phyloP scores from a whole-genome alignment of 371 early-diverging fungal species.

The Globomyces sp. region DNA sequence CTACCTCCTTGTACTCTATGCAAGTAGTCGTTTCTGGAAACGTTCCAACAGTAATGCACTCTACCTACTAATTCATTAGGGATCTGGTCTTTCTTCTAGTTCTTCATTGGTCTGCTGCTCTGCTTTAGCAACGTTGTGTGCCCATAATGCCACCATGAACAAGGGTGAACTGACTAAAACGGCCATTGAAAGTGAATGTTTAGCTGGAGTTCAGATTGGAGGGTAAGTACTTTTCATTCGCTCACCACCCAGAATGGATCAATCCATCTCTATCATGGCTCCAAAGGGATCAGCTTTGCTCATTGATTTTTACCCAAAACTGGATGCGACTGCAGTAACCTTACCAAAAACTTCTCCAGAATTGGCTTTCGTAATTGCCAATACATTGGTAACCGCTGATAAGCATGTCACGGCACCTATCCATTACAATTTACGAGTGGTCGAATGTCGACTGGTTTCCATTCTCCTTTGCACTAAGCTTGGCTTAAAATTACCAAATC shows the following conservation, averaged over 20 bases:
- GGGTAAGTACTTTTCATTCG: slow-evolving; percentile 24
- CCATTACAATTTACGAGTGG: slow-evolving; percentile 91
- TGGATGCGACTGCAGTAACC: slow-evolving; percentile 61
- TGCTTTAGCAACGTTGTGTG: slow-evolving; percentile 68
- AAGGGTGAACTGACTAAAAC: slow-evolving; percentile 70
- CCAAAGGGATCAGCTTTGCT: slow-evolving; percentile 65
- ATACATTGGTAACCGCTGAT: slow-evolving; percentile 83
- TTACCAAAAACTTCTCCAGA: not conserved
- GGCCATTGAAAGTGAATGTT: slow-evolving; percentile 78
- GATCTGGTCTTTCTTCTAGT: slow-evolving; percentile 82
- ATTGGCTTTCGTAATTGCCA: slow-evolving; percentile 81
- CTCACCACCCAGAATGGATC: slow-evolving; percentile 68
- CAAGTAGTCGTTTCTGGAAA: slow-evolving; percentile 67
- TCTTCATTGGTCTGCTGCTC: slow-evolving; percentile 83
- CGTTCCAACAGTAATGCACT: slow-evolving; percentile 62
- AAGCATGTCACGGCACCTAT: slow-evolving; percentile 86
- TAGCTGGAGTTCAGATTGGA: slow-evolving; percentile 83
- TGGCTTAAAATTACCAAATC: too few relatives aligned
- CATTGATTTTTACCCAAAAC: slow-evolving; percentile 81
- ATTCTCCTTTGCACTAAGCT: slow-evolving; percentile 16
- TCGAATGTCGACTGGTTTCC: slow-evolving; percentile 72
- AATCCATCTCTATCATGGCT: slow-evolving; percentile 80
- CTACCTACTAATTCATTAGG: too few relatives aligned
- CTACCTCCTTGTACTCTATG: too few relatives aligned
- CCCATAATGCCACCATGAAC: slow-evolving; percentile 51